phyloP scores from a whole-genome alignment of 768 basidiomycete species.

The Leccinum imitatum region DNA sequence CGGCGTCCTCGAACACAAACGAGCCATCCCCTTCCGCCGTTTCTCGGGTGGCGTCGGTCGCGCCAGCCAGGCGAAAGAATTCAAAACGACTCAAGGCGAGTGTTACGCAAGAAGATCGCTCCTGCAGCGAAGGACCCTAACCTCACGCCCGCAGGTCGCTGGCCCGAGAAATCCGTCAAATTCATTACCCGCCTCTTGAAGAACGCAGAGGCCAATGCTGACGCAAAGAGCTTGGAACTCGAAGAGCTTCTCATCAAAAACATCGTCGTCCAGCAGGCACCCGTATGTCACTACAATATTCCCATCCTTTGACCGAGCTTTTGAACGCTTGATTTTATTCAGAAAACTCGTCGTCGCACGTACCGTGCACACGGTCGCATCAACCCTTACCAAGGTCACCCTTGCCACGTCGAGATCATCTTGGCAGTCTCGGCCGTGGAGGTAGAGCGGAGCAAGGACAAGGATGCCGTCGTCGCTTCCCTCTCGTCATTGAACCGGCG shows the following conservation, averaged over 20 bases:
- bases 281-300: constrained; percentile 52
- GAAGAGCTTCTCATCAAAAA: constrained; percentile 94
- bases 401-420: constrained; percentile 95
- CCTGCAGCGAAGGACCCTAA: background rate
- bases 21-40: constrained; percentile 93
- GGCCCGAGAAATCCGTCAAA: constrained; percentile 98
- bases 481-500: constrained; percentile 77
- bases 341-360: constrained; percentile 99
- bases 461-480: constrained; percentile 50
- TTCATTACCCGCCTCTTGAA: constrained; percentile 93
- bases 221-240: constrained; percentile 91
- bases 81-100: constrained; percentile 94
- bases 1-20: constrained; percentile 95
- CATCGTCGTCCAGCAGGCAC: constrained; percentile 98
- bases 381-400: constrained; percentile 99
- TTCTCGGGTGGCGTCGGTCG: constrained; percentile 95
- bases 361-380: constrained; percentile 98
- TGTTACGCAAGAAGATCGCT: constrained; percentile 12
- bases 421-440: constrained; percentile 75
- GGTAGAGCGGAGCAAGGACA: constrained; percentile 92
- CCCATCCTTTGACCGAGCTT: constrained; percentile 1
- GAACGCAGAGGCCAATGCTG: constrained; percentile 99
- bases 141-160: constrained; percentile 69
- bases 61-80: constrained; percentile 93
- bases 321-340: constrained; percentile 3